Conservation (phyloP, 805 yeast species). For the Grigorovia yakushimaensis region DNA sequence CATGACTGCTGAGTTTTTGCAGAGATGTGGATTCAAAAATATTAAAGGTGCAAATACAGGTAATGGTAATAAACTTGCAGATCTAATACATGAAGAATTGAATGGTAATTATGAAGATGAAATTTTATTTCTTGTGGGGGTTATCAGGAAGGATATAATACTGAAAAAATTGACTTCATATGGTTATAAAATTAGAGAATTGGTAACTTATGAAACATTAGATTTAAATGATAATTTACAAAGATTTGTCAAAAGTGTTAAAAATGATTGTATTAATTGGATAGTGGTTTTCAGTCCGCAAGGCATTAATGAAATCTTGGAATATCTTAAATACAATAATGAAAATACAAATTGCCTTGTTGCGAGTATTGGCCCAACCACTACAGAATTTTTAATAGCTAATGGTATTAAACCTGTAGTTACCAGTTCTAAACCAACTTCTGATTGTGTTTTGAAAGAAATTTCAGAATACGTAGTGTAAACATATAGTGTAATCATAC, state of each 20-base stretch:
- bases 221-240: constrained; percentile 38
- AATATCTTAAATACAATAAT: constrained; percentile 27
- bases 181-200: constrained; percentile 34
- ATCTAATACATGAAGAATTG: constrained; percentile 40
- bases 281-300: constrained; percentile 86
- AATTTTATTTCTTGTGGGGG: constrained; percentile 76
- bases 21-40: constrained; percentile 51
- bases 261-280: constrained; percentile 37
- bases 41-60: constrained; percentile 67
- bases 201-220: constrained; percentile 60
- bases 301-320: constrained; percentile 60
- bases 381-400: constrained; percentile 48
- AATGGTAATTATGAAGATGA: constrained; percentile 10
- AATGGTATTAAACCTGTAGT: constrained; percentile 49
- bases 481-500: too few relatives aligned
- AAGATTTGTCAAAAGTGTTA: constrained; percentile 23
- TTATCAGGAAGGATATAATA: constrained; percentile 68
- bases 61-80: constrained; percentile 64
- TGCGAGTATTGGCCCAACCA: constrained; percentile 92
- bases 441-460: constrained; percentile 42
- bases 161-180: constrained; percentile 43
- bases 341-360: constrained; percentile 28
- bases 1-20: constrained; percentile 58
- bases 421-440: constrained; percentile 66
- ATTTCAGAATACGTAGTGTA: constrained; percentile 7